Base-by-base conservation (phyloP, 768 basidiomycete genomes). In the Tricholoma bakamatsutake region DNA sequence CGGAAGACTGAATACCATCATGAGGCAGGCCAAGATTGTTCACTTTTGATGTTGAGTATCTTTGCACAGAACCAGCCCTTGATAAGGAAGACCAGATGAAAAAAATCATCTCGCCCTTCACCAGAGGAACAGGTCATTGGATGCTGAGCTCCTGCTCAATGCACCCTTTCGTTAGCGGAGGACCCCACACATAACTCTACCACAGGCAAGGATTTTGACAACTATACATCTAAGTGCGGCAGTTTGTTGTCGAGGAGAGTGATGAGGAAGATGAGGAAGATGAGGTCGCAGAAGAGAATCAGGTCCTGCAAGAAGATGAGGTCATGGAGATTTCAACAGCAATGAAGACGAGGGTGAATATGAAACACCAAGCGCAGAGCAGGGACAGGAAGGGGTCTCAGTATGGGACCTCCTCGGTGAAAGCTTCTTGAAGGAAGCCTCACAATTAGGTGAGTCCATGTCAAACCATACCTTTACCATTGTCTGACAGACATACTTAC, bases 391-490 rank as follows among this genome's bases (percentile, higher is more conserved):
- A 52, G 50, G 50, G 34, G 21, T 52, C 34, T 39, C 34, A 39
- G 35, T 27, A 52, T 52, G 34, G 50, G 35, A 52, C 34, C 50
- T 52, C 18, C 50, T 39, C 8, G 35, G 50, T 34, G 50, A 52
- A 28, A 37, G 50, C 33, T 52, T 52, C 21, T 17, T 52, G 50
- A 52, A 39, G 35, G 50, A 52, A 37, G 35, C 50, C 31, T 52
- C 50, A 52, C 4, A 10, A 15, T 37, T 52, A 39, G 50, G 50
- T 52, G 28, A 4, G 21, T 52, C 50, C 3, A 21, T 52, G 71
- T 24, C 21, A 24, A 24, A 24, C 3, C 3, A 24, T 24, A 24
- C 21, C 21, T 24, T 24, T 24, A 24, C 21, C 21, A 3, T 24
- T 24, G 21, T 24, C 21, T 24, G 21, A 24, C 21, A 24, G 21